Conservation (phyloP, 2,329 filamentous ascomycete species). For the Gaeumannomyces tritici region DNA sequence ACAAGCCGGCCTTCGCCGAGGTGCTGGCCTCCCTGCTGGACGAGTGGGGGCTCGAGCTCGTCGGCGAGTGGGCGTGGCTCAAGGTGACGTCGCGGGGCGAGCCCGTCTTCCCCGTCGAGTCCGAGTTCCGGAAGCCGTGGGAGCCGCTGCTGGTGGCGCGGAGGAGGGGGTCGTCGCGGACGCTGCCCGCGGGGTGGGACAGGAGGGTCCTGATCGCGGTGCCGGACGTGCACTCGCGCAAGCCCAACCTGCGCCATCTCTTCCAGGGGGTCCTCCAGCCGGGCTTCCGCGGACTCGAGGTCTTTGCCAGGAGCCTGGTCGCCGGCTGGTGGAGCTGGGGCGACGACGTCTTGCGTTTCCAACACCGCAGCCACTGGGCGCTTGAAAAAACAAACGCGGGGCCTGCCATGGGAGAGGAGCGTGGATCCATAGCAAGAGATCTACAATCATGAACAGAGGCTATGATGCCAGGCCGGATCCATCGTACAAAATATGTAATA, state of each 20-base stretch:
- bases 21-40: conserved; percentile 47
- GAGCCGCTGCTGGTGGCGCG: conserved; percentile 60
- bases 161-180: conserved; percentile 21
- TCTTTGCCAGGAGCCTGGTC: conserved; percentile 67
- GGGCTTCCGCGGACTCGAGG: conserved; percentile 54
- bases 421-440: no score
- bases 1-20: conserved; percentile 50
- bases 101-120: conserved; percentile 51
- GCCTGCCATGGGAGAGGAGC: no score
- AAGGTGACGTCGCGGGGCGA: conserved; percentile 60
- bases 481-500: not conserved
- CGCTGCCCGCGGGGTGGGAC: conserved; percentile 24
- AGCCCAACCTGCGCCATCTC: conserved; percentile 58
- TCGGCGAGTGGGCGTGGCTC: conserved; percentile 70
- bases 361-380: conserved; percentile 44
- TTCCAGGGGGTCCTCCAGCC: conserved; percentile 44
- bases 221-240: conserved; percentile 69
- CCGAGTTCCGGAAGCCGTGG: conserved; percentile 64
- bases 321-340: conserved; percentile 75
- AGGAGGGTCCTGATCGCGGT: conserved; percentile 56
- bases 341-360: conserved; percentile 62
- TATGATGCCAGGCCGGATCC: not conserved
- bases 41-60: conserved; percentile 54
- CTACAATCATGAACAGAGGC: not conserved
- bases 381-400: not conserved